A percentile compares a stretch with the other conserved stretches of the same genome.
phyloP scores from a whole-genome alignment of 73 alveolate genomes.

The Paramecium sexaurelia region DNA sequence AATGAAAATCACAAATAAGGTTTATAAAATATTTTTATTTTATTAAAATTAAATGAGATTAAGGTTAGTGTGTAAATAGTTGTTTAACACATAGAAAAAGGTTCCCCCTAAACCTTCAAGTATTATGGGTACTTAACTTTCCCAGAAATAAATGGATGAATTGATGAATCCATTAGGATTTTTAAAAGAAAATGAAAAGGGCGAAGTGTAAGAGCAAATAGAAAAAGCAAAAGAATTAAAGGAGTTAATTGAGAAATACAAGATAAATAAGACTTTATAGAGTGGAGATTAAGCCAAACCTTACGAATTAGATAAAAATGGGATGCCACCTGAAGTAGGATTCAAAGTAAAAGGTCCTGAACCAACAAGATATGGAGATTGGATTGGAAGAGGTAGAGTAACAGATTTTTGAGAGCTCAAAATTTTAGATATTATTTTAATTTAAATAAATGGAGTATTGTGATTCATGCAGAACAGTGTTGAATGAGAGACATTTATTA shows the following conservation, averaged over 20 bases:
- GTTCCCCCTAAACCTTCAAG: slow-evolving; percentile 37
- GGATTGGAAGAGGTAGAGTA: slow-evolving; percentile 91
- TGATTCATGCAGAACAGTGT: not conserved
- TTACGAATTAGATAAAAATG: slow-evolving; percentile 63
- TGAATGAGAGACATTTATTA: not conserved
- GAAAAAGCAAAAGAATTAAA: slow-evolving; percentile 41
- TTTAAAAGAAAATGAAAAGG: not conserved
- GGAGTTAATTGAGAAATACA: not conserved
- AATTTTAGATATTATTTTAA: not conserved
- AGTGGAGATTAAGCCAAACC: not conserved
- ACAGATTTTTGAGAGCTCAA: slow-evolving; percentile 75
- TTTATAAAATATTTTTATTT: not conserved
- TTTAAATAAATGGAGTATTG: slow-evolving; percentile 39
- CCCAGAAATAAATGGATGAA: slow-evolving; percentile 22
- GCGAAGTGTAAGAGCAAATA: not conserved
- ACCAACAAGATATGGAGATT: slow-evolving; percentile 91
- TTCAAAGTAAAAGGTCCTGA: slow-evolving; percentile 87
- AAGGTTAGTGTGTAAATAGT: not conserved
- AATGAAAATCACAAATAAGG: not conserved
- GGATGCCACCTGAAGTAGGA: slow-evolving; percentile 82
- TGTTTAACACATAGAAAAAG: not conserved
- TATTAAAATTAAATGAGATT: not conserved
- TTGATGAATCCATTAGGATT: slow-evolving; percentile 41
- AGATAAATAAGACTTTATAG: not conserved
- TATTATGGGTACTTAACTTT: not conserved